Evolutionary conservation across 768 basidiomycete species (phyloP), one percentile per base, ranked within the genome.

Genomic region (Imleria badia): DNA sequence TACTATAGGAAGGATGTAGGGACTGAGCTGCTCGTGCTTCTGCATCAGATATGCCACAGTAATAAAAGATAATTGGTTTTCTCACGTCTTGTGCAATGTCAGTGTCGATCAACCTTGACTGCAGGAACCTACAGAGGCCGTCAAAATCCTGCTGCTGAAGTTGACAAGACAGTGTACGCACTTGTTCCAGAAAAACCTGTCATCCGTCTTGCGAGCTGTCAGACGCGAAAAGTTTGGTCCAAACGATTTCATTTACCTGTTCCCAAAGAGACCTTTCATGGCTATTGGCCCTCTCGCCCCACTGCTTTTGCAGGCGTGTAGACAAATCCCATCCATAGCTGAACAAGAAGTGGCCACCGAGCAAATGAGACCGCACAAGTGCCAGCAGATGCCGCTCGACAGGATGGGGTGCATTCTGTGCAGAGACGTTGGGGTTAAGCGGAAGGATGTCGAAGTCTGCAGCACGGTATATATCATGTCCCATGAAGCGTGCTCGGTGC

Each of bases 151-250:
- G 31, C 29, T 39, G 31, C 47, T 45, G 45, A 19, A 56, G 15
- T 22, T 22, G 17, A 53, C 15, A 14, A 23, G 23, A 45, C 6
- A 23, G 45, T 58, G 20, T 22, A 23, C 47, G 17, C 6, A 67
- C 83, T 84, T 90, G 72, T 99, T 99, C 96, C 96, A 99, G 73
- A 98, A 98, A 75, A 99, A 99, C 58, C 95, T 81, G 66, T 97
- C 94, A 60, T 99, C 97, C 36, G 87, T 88, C 87, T 95, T 63
- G 45, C 49, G 22, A 33, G 19, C n/a, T 5, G n/a, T 71, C 36
- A 65, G 51, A 49, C 23, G 51, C 26, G 43, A 54, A 20, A 34
- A 39, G 11, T 20, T 26, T 20, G 15, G 17, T 51, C 35, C 14
- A 45, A 46, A 46, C 42, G 22, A 42, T 45, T 34, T 38, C 42